Conservation (phyloP, 306 rosid genomes). For the Vigna radiata region DNA sequence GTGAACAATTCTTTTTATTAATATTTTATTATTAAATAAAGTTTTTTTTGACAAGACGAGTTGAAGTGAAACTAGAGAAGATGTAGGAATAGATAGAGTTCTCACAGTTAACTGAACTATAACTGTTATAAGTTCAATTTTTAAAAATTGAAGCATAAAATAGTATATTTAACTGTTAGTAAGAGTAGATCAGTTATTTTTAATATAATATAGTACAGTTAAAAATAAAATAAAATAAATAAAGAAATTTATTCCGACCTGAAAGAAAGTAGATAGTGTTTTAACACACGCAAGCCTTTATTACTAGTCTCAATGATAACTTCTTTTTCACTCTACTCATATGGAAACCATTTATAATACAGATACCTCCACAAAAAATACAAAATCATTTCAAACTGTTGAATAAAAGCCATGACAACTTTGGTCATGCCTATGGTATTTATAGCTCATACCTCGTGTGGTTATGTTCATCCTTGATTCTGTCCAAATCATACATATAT, state of each 20-base stretch:
- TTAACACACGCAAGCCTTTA: neutral
- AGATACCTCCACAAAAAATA: conserved; percentile 21
- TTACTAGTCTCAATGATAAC: neutral
- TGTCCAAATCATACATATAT: conserved; percentile 35
- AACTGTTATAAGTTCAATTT: too few species aligned
- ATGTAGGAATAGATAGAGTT: too few species aligned
- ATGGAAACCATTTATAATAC: conserved; percentile 16
- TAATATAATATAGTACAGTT: too few species aligned
- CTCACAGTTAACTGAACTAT: too few species aligned
- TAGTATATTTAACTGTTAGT: too few species aligned
- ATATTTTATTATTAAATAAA: too few species aligned
- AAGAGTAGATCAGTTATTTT: too few species aligned
- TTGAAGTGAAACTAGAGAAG: too few species aligned
- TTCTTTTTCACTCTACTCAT: neutral
- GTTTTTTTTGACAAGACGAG: too few species aligned
- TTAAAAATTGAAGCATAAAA: too few species aligned
- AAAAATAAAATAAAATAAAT: neutral
- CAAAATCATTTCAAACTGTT: conserved; percentile 36
- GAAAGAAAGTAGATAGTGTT: neutral
- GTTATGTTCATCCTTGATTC: conserved; percentile 24
- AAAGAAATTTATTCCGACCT: neutral
- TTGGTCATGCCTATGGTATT: conserved; percentile 17
- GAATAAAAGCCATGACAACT: neutral
- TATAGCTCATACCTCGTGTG: conserved; percentile 2
- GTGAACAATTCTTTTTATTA: too few species aligned